Percentiles rank a stretch among this genome's conserved stretches.
Conservation (phyloP, 148 eudicot species). For the Fallopia convolvulus region DNA sequence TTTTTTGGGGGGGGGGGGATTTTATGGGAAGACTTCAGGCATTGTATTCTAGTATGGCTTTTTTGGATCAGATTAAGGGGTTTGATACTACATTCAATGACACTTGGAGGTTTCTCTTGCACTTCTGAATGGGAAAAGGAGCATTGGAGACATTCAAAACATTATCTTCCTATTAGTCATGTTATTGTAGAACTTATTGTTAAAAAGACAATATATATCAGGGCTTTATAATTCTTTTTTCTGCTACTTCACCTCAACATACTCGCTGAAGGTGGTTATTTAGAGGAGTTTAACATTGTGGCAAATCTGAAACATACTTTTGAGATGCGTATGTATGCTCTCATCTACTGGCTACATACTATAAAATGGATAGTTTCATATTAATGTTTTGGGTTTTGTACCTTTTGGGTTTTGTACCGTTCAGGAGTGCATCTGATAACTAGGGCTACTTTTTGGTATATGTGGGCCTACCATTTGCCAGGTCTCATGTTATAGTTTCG, state of each 20-base stretch:
- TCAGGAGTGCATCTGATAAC: background rate
- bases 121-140: background rate
- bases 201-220: background rate
- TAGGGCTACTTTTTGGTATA: background rate
- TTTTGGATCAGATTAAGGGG: background rate
- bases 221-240: background rate
- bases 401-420: background rate
- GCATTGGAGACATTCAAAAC: background rate
- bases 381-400: background rate
- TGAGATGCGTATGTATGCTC: background rate
- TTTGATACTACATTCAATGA: background rate
- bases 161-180: background rate
- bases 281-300: background rate
- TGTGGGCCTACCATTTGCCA: background rate
- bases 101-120: background rate
- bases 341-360: background rate
- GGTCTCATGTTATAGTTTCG: background rate
- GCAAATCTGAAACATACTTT: constrained; percentile 2
- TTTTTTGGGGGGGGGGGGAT: background rate
- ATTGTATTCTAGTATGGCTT: constrained; percentile 3
- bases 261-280: background rate
- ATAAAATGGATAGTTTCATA: background rate
- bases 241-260: background rate
- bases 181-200: background rate
- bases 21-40: background rate